A percentile compares a stretch with the other conserved stretches of the same genome.
phyloP scores from a whole-genome alignment of 176 grass and related monocot genomes.

The Musa schizocarpa region DNA sequence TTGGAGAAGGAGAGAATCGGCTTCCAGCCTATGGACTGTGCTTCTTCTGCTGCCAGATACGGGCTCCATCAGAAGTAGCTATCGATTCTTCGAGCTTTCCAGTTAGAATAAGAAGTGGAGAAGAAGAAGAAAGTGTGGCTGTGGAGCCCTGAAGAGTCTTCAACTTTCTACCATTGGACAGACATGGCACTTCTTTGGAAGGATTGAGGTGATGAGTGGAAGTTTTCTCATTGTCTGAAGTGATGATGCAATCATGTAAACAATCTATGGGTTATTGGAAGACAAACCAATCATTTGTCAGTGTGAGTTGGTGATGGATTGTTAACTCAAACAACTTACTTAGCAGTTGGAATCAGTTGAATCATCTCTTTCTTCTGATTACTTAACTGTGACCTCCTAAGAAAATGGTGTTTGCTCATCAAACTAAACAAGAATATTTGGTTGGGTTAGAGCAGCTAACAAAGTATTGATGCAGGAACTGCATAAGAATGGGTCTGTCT shows the following conservation, averaged over 20 bases:
- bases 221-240: not conserved
- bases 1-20: constrained; percentile 27
- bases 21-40: constrained; percentile 34
- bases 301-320: not conserved
- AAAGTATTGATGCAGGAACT: too few relatives aligned
- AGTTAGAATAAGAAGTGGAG: not conserved
- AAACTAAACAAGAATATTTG: not conserved
- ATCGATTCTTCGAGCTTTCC: not conserved
- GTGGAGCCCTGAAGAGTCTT: not conserved
- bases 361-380: not conserved
- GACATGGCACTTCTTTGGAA: too few relatives aligned
- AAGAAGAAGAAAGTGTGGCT: not conserved
- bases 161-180: too few relatives aligned
- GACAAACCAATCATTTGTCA: not conserved
- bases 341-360: not conserved
- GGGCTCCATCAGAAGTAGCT: constrained; percentile 4
- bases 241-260: not conserved
- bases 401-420: not conserved
- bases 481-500: too few relatives aligned
- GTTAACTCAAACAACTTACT: not conserved
- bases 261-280: not conserved
- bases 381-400: not conserved
- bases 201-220: too few relatives aligned
- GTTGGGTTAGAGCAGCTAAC: not conserved
- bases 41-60: constrained; percentile 26